Percentiles rank a stretch among this genome's conserved stretches.
Evolutionary conservation across 2,329 filamentous ascomycete species (phyloP).

Genomic region (Nigrospora sphaerica): DNA sequence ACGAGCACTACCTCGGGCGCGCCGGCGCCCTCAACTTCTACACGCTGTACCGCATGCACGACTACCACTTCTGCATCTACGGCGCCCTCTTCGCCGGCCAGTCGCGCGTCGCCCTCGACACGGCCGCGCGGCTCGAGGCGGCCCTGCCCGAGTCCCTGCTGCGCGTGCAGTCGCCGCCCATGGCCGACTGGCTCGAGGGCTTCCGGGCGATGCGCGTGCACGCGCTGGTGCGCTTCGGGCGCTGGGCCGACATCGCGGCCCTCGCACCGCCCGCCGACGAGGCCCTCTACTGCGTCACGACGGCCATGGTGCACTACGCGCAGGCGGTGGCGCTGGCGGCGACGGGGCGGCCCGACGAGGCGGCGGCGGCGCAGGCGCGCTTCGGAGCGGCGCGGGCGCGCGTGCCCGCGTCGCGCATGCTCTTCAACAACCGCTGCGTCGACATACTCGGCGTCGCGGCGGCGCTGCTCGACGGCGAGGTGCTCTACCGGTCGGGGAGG

Average conservation of each 20-base stretch:
- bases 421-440: slow-evolving; percentile 61
- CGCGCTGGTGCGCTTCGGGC: slow-evolving; percentile 65
- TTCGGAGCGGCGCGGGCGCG: slow-evolving; percentile 43
- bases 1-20: slow-evolving; percentile 56
- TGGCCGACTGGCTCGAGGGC: slow-evolving; percentile 73
- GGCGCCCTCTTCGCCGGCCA: slow-evolving; percentile 72
- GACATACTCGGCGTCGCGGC: slow-evolving; percentile 57
- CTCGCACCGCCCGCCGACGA: slow-evolving; percentile 49
- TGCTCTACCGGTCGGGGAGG: slow-evolving; percentile 60
- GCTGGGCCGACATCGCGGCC: slow-evolving; percentile 58
- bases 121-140: slow-evolving; percentile 49
- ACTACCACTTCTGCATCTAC: slow-evolving; percentile 71
- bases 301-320: slow-evolving; percentile 61
- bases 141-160: slow-evolving; percentile 59
- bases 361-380: slow-evolving; percentile 38
- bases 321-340: slow-evolving; percentile 61
- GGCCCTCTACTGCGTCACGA: slow-evolving; percentile 61
- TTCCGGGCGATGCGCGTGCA: slow-evolving; percentile 64
- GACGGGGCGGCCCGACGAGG: slow-evolving; percentile 44
- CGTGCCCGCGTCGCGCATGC: slow-evolving; percentile 52
- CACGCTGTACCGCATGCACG: slow-evolving; percentile 66
- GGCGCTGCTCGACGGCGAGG: slow-evolving; percentile 67
- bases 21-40: slow-evolving; percentile 65
- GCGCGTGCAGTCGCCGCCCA: slow-evolving; percentile 57
- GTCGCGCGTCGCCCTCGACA: slow-evolving; percentile 53